phyloP scores from a whole-genome alignment of 805 yeast genomes.

The Wickerhamiella musiphila region DNA sequence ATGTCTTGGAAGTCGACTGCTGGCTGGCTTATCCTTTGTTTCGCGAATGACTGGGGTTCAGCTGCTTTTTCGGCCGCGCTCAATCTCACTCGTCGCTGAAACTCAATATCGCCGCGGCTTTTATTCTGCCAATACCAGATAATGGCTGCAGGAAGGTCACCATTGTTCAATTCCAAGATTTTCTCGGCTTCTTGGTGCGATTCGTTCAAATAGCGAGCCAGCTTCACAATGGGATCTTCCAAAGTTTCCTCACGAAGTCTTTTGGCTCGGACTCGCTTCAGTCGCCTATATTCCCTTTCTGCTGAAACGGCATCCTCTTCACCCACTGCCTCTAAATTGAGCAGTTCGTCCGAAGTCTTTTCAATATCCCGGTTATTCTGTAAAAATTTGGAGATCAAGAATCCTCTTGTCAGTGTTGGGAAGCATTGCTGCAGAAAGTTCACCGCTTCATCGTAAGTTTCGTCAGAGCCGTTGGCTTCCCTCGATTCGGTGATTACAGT shows the following conservation, averaged over 20 bases:
- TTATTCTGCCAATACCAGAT: background rate
- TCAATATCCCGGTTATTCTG: slow-evolving; percentile 3
- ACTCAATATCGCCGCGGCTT: background rate
- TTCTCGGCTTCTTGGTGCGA: background rate
- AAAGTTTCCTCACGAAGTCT: background rate
- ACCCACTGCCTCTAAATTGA: slow-evolving; percentile 4
- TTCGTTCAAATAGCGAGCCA: background rate
- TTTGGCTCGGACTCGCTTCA: background rate
- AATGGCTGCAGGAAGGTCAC: background rate
- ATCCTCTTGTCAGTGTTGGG: slow-evolving; percentile 4
- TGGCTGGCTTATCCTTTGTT: background rate
- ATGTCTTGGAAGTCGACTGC: too few relatives aligned
- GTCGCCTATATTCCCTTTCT: slow-evolving; percentile 2
- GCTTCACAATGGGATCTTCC: background rate
- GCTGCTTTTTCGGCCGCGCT: too few relatives aligned
- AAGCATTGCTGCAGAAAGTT: slow-evolving; percentile 4
- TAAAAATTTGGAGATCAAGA: background rate
- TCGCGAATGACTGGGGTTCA: slow-evolving; percentile 1
- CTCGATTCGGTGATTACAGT: too few relatives aligned
- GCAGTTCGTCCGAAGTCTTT: slow-evolving; percentile 7
- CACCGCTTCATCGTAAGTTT: background rate
- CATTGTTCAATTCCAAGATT: background rate
- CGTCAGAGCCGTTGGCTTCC: background rate
- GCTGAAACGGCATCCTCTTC: slow-evolving; percentile 4
- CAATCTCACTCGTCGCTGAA: too few relatives aligned